A percentile compares a stretch with the other conserved stretches of the same genome.
phyloP scores from a whole-genome alignment of 805 yeast species.

The Yamadazyma olivae region DNA sequence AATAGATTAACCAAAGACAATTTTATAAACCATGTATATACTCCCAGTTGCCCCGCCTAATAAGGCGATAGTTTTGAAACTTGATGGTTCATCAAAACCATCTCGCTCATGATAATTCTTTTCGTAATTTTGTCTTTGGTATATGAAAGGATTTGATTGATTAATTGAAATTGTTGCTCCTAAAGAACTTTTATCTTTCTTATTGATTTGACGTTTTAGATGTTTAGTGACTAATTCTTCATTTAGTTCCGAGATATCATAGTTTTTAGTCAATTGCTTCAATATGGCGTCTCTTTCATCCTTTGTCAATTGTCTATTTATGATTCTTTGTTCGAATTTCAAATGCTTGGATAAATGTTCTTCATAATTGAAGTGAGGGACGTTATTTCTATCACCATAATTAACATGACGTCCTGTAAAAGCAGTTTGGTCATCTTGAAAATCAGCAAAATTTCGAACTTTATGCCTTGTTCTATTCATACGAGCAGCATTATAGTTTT shows the following conservation, averaged over 20 bases:
- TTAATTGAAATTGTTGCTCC: conserved; percentile 4
- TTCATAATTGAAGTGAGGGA: conserved; percentile 60
- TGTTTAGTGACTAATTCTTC: conserved; percentile 43
- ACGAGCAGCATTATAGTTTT: conserved; percentile 31
- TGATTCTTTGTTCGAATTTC: conserved; percentile 43
- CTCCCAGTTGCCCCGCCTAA: conserved; percentile 32
- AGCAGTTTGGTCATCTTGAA: conserved; percentile 13
- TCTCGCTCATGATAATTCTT: neutral
- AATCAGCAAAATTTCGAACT: conserved; percentile 19
- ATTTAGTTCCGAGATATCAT: conserved; percentile 22
- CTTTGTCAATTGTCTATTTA: conserved; percentile 27
- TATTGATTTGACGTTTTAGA: conserved; percentile 36
- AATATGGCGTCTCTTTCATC: conserved; percentile 31
- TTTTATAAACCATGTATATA: conserved; percentile 24
- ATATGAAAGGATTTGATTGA: conserved; percentile 28
- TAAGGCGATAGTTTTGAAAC: conserved; percentile 21
- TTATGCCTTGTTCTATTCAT: conserved; percentile 28
- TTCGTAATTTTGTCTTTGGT: conserved; percentile 25
- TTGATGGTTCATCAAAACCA: conserved; percentile 14
- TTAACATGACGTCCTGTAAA: conserved; percentile 36
- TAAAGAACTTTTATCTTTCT: conserved; percentile 8
- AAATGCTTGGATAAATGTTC: conserved; percentile 52
- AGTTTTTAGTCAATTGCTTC: conserved; percentile 28
- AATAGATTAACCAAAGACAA: conserved; percentile 8
- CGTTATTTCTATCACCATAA: conserved; percentile 46